Evolutionary conservation across 2,329 filamentous ascomycete genomes (phyloP).

Genomic region (Talaromyces sp.): DNA sequence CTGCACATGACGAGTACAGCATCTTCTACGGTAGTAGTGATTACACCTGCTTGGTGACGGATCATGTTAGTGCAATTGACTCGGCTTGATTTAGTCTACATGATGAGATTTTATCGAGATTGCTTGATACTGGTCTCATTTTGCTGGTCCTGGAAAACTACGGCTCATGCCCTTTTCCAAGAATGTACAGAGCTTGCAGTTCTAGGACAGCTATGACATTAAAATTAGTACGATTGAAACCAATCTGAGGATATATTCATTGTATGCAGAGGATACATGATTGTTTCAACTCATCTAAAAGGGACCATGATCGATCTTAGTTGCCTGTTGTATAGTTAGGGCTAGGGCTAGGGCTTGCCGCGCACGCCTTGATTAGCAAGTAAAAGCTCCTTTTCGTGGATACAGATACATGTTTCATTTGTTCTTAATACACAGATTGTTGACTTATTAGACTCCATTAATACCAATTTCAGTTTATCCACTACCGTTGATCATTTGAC

Average conservation of each 20-base stretch:
- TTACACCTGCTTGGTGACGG: constrained; percentile 33
- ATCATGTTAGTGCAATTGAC: constrained; percentile 26
- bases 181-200: background rate
- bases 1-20: constrained; percentile 34
- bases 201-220: background rate
- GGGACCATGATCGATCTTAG: background rate
- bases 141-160: background rate
- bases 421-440: background rate
- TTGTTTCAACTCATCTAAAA: background rate
- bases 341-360: constrained; percentile 4
- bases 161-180: background rate
- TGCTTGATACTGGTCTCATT: background rate
- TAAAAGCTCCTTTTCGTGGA: background rate
- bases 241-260: background rate
- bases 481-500: background rate
- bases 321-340: background rate
- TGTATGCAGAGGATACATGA: too few species aligned
- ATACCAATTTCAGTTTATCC: background rate
- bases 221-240: background rate
- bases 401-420: background rate
- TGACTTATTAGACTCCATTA: background rate
- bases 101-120: background rate
- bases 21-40: constrained; percentile 35
- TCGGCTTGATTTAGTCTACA: background rate
- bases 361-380: background rate